Base-by-base conservation (phyloP, 1,284 basidiomycete species). In the Inonotus hispidus region DNA sequence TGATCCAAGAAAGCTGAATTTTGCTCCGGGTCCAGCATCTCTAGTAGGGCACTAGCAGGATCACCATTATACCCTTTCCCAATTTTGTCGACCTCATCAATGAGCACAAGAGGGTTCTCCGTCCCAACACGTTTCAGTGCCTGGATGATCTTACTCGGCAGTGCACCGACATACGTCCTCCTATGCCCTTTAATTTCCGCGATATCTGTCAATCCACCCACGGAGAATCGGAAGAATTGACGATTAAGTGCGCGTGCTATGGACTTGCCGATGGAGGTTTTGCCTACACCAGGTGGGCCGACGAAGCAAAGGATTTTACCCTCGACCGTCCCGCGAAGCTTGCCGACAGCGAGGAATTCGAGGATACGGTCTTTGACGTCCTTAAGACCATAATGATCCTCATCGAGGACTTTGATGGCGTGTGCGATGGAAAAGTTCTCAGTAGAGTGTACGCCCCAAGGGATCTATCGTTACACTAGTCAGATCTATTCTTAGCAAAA, bases 141-240 rank as follows among this genome's bases (percentile, higher is more conserved):
- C 74, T 98, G 95, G 60, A 98, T 96, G 60, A 98, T 95, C 81
- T 99, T 99, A 56, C 96, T 95, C 0, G 96, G 96, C 68, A 99
- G 85, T 0, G 95, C 94, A 54, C 90, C 95, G 61, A 98, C 95
- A 71, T 98, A 99, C 21, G 96, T 99, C 70, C 97, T 79, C 68
- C 97, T 79, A 72, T 99, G 96, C 2, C 97, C 97, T 77, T 99
- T 99, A 74, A 99, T 98, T 81, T 99, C 97, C 59, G 96, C 97
- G 0, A 98, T 95, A 71, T 99, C 96, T 61, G 93, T 94, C 69
- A 99, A 75, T 27, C 97, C 95, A 67, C 97, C 97, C 3, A 99
- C 95, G 13, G 92, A 95, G 79, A 99, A 98, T 52, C 96, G 84
- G 84, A 95, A 96, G 78, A 97, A 96, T 70, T 93, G 86, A 59